These are phyloP conservation scores for Clonostachys solani DNA, from an alignment of 2,329 filamentous ascomycete species.

Conservation along the genomic window DNA sequence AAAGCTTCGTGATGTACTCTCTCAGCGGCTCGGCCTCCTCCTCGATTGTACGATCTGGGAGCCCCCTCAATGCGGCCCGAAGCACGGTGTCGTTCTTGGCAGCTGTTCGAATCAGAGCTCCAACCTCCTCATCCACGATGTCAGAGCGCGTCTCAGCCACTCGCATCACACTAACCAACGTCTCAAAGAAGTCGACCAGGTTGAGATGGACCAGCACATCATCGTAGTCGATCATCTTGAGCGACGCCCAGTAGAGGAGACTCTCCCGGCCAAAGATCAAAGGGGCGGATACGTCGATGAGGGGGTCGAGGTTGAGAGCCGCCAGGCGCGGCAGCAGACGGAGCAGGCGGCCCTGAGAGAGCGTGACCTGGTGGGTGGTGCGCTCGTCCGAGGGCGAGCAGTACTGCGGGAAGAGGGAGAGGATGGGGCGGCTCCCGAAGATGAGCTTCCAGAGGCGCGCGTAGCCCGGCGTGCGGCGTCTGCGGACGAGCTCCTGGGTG, in stretches of 20 bases:
- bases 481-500: not conserved
- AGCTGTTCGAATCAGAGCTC: conserved; percentile 35
- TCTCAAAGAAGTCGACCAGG: conserved; percentile 50
- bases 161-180: conserved; percentile 41
- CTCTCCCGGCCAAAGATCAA: conserved; percentile 24
- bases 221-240: conserved; percentile 44
- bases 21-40: conserved; percentile 47
- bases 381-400: conserved; percentile 23
- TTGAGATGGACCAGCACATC: conserved; percentile 46
- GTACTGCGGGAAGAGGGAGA: conserved; percentile 34
- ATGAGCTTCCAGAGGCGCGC: conserved; percentile 50
- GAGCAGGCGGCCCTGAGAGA: conserved; percentile 49
- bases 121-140: conserved; percentile 28
- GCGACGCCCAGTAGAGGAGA: conserved; percentile 44
- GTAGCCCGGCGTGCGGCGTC: conserved; percentile 34
- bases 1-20: conserved; percentile 31
- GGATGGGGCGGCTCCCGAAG: conserved; percentile 37
- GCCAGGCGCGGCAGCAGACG: conserved; percentile 46
- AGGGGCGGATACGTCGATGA: conserved; percentile 16
- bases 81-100: conserved; percentile 30
- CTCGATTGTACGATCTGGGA: conserved; percentile 45
- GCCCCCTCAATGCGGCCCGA: conserved; percentile 25
- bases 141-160: conserved; percentile 25
- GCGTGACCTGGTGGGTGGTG: conserved; percentile 32
- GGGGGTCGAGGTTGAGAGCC: conserved; percentile 34